Conservation (phyloP, 2,329 filamentous ascomycete genomes). For the Aspergillus awamori region DNA sequence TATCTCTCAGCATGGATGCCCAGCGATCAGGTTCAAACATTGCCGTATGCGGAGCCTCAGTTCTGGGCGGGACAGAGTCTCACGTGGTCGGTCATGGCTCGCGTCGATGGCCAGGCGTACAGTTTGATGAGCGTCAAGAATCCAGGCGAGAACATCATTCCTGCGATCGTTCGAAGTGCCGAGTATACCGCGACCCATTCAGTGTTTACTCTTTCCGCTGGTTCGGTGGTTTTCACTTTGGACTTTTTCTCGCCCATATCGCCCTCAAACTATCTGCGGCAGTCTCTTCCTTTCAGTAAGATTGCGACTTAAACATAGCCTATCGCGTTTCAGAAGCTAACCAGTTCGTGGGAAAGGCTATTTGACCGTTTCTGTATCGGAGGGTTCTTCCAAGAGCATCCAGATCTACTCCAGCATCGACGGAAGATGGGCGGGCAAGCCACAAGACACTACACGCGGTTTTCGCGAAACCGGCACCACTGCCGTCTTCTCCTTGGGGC, state of each 20-base stretch:
- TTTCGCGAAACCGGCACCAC: constrained; percentile 30
- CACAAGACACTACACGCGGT: constrained; percentile 25
- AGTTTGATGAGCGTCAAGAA: constrained; percentile 46
- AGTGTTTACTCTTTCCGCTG: constrained; percentile 44
- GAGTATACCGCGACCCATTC: constrained; percentile 49
- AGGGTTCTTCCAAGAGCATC: constrained; percentile 30
- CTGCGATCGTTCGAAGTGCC: constrained; percentile 39
- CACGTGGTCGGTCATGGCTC: constrained; percentile 47
- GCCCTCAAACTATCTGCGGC: constrained; percentile 45
- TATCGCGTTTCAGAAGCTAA: constrained; percentile 7
- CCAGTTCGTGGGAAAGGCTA: constrained; percentile 32
- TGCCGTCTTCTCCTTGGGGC: constrained; percentile 37
- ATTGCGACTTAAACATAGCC: not conserved
- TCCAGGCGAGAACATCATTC: constrained; percentile 28
- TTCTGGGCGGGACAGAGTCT: constrained; percentile 50
- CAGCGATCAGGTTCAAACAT: constrained; percentile 38
- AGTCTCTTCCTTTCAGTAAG: constrained; percentile 49
- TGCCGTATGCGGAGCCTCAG: constrained; percentile 44
- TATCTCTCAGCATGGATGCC: constrained; percentile 51
- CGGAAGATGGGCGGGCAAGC: constrained; percentile 47
- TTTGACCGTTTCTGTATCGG: constrained; percentile 42
- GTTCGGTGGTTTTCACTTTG: constrained; percentile 38
- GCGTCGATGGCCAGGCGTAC: constrained; percentile 45
- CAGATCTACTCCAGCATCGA: constrained; percentile 51
- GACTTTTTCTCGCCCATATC: constrained; percentile 52